Conservation (phyloP, 208 protist genomes). For the Crithidia thermophila region DNA sequence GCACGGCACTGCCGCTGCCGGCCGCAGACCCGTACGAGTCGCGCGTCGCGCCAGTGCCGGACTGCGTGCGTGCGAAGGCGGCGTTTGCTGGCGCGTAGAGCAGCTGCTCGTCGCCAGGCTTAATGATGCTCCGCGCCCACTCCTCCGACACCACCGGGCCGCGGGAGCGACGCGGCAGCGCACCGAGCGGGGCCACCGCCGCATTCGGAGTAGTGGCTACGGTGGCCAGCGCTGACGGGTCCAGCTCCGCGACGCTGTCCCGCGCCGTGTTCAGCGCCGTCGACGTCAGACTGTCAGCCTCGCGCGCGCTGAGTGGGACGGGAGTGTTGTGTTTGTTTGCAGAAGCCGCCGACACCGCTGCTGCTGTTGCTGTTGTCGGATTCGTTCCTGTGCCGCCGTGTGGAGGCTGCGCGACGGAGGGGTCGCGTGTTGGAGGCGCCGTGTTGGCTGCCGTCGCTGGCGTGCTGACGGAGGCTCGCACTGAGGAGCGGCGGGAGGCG, state of each 20-base stretch:
- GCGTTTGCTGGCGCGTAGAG: constrained; percentile 44
- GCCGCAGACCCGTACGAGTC: too few species aligned
- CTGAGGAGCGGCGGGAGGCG: not conserved
- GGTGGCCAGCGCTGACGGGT: not conserved
- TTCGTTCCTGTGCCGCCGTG: not conserved
- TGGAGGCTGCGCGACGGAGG: constrained; percentile 9
- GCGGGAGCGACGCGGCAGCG: constrained; percentile 2
- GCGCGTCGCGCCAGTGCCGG: constrained; percentile 1
- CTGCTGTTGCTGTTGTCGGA: not conserved
- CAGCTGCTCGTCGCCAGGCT: constrained; percentile 70
- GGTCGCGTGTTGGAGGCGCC: constrained; percentile 11
- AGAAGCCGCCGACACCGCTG: too few species aligned
- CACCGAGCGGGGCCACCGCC: not conserved
- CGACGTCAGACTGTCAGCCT: constrained; percentile 6
- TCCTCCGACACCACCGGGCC: constrained; percentile 71
- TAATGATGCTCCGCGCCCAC: constrained; percentile 80
- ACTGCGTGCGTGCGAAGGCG: constrained; percentile 13
- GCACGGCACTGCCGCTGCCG: not conserved
- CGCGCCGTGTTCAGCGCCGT: constrained; percentile 18
- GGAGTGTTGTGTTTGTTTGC: not conserved
- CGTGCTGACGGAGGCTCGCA: constrained; percentile 7
- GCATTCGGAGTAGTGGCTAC: not conserved
- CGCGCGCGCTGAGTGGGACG: not conserved
- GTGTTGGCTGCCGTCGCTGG: constrained; percentile 6
- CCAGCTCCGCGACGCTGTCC: constrained; percentile 6